phyloP scores from a whole-genome alignment of 73 alveolate genomes.

The Symbiodinium pilosum region DNA sequence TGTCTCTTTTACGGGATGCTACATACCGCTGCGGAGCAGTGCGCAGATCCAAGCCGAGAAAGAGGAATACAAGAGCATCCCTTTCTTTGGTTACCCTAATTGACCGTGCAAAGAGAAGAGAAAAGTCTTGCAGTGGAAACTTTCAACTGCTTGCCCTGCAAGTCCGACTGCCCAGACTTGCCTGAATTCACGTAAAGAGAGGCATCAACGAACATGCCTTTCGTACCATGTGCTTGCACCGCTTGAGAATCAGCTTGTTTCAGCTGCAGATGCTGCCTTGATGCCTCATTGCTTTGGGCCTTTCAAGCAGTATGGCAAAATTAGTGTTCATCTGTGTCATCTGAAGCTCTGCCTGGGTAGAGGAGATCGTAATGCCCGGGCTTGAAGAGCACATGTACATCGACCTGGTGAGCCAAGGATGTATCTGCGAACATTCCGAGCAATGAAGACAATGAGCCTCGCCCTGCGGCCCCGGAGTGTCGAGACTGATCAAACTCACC shows the following conservation, averaged over 20 bases:
- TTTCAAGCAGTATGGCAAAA: no score
- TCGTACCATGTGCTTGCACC: not conserved
- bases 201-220: no score
- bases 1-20: no score
- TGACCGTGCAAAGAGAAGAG: not conserved
- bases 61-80: not conserved
- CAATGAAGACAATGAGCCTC: conserved; percentile 10
- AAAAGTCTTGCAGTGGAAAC: no score
- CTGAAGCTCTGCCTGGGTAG: conserved; percentile 94
- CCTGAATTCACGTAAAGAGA: no score
- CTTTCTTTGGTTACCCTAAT: not conserved
- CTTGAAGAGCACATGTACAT: conserved; percentile 69
- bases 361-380: conserved; percentile 87
- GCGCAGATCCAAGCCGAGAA: not conserved
- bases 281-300: no score
- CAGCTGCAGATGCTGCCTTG: no score
- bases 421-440: not conserved
- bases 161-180: not conserved
- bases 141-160: conserved; percentile 18
- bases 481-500: conserved; percentile 81
- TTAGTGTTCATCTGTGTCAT: no score
- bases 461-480: conserved; percentile 71
- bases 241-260: no score
- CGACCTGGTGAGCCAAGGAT: conserved; percentile 3
- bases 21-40: not conserved